Percentiles rank a stretch among this genome's conserved stretches.
phyloP scores from a whole-genome alignment of 495 filamentous ascomycete species.

The Stereocaulon alpinum region DNA sequence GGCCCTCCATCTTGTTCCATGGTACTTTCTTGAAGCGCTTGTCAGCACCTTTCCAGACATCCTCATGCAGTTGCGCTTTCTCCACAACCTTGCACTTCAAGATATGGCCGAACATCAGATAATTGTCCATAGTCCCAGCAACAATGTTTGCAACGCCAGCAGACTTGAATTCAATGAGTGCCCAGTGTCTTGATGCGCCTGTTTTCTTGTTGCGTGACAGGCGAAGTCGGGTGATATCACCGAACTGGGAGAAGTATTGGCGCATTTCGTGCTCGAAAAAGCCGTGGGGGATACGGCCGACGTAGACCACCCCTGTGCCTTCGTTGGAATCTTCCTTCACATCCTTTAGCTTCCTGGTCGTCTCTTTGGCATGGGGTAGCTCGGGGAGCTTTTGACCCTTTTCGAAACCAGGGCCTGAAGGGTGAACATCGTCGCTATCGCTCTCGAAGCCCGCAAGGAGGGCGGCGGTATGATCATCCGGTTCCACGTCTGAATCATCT shows the following conservation, averaged over 20 bases:
- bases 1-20: conserved; percentile 71
- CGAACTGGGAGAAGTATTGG: conserved; percentile 92
- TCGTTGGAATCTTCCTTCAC: conserved; percentile 28
- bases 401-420: conserved; percentile 44
- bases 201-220: conserved; percentile 86
- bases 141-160: conserved; percentile 76
- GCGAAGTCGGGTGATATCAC: conserved; percentile 66
- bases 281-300: conserved; percentile 83
- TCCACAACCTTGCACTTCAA: conserved; percentile 75
- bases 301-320: conserved; percentile 71
- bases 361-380: conserved; percentile 51
- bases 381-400: conserved; percentile 46
- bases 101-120: conserved; percentile 87
- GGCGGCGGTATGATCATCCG: conserved; percentile 59
- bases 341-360: conserved; percentile 40
- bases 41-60: conserved; percentile 80
- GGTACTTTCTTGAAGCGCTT: conserved; percentile 80
- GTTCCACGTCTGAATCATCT: conserved; percentile 34
- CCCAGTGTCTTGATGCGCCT: conserved; percentile 80
- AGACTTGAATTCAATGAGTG: conserved; percentile 81
- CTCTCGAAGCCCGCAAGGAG: conserved; percentile 74
- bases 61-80: conserved; percentile 61
- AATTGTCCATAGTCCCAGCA: conserved; percentile 92
- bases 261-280: conserved; percentile 97
- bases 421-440: conserved; percentile 53